These are phyloP conservation scores for Pyrenophora tritici-repentis DNA, from an alignment of 2,329 filamentous ascomycete species.

Conservation along the genomic window DNA sequence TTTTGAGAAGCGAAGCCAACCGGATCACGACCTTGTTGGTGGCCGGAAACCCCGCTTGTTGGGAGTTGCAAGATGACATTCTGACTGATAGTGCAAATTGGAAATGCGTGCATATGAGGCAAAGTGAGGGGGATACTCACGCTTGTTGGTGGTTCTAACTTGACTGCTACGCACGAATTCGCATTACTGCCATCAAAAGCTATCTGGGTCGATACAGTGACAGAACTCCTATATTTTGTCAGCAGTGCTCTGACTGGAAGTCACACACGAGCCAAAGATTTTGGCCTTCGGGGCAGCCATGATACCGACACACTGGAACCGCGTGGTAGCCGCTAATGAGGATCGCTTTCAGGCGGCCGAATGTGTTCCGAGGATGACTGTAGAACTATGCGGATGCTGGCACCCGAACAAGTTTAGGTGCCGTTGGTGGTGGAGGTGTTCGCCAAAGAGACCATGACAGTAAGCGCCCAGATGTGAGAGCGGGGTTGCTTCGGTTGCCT, in stretches of 20 bases:
- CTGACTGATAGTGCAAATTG: too few relatives aligned
- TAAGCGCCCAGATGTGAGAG: conserved; percentile 34
- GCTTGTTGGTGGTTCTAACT: too few relatives aligned
- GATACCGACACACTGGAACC: background rate
- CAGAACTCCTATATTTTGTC: background rate
- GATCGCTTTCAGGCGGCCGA: conserved; percentile 1
- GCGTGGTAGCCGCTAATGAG: conserved; percentile 7
- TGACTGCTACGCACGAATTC: too few relatives aligned
- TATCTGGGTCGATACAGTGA: too few relatives aligned
- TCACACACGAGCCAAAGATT: background rate
- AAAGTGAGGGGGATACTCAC: too few relatives aligned
- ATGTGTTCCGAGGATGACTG: conserved; percentile 1
- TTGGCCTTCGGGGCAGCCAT: background rate
- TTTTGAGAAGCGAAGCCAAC: background rate
- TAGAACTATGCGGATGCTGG: background rate
- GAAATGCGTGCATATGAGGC: too few relatives aligned
- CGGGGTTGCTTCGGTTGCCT: conserved; percentile 15
- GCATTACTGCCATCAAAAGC: too few relatives aligned
- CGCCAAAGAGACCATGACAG: conserved; percentile 28
- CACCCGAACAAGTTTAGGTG: conserved; percentile 11
- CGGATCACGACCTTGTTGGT: background rate
- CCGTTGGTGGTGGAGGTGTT: conserved; percentile 20
- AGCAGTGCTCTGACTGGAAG: background rate
- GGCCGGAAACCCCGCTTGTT: too few relatives aligned
- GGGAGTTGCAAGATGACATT: too few relatives aligned